A percentile compares a stretch with the other conserved stretches of the same genome.
These are phyloP conservation scores for Colletotrichum camelliae DNA, from an alignment of 2,329 filamentous ascomycete species.

Conservation along the genomic window DNA sequence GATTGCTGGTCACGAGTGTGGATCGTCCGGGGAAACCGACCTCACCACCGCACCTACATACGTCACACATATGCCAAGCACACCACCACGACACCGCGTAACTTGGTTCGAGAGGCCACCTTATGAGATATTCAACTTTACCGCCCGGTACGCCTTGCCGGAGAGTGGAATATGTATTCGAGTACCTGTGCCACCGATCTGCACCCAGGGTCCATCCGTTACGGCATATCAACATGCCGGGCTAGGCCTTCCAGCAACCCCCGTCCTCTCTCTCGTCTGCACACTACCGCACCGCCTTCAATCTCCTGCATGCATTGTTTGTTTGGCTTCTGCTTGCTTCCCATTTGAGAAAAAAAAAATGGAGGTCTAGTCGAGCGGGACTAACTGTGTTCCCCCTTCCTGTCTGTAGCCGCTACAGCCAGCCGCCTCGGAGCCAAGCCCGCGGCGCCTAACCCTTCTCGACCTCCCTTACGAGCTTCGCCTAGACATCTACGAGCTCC, in stretches of 20 bases:
- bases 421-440: background rate
- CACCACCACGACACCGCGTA: background rate
- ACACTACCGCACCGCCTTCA: background rate
- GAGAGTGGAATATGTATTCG: background rate
- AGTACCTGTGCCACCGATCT: background rate
- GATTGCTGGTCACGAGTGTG: conserved; percentile 4
- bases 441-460: conserved; percentile 22
- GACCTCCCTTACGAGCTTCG: conserved; percentile 32
- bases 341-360: background rate
- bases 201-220: background rate
- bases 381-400: background rate
- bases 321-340: background rate
- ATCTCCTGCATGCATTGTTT: background rate
- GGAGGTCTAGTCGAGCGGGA: background rate
- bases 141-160: background rate
- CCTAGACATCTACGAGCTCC: conserved; percentile 30
- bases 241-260: background rate
- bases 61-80: background rate
- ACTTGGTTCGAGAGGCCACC: background rate
- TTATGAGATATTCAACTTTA: background rate
- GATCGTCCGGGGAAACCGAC: background rate
- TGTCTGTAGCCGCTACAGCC: background rate
- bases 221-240: background rate
- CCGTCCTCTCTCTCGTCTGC: background rate
- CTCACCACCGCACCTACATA: background rate